phyloP scores from a whole-genome alignment of 768 basidiomycete species.

The Tulasnella sp. region DNA sequence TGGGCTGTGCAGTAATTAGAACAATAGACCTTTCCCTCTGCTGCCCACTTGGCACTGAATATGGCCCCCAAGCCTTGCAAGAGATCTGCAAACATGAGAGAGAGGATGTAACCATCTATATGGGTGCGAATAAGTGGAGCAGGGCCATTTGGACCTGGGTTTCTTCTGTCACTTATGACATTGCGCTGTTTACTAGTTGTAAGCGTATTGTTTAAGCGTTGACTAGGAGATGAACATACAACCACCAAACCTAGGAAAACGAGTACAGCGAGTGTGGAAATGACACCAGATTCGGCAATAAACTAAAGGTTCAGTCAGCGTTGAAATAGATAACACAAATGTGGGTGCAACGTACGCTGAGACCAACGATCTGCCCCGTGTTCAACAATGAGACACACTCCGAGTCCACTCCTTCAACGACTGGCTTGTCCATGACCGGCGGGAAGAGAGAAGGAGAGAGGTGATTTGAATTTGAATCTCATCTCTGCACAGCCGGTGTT shows the following conservation, averaged over 20 bases:
- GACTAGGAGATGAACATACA: not conserved
- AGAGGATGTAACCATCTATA: conserved; percentile 14
- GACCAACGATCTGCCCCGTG: conserved; percentile 12
- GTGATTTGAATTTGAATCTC: no score
- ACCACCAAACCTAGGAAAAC: conserved; percentile 7
- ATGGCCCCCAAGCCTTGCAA: conserved; percentile 12
- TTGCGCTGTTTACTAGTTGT: conserved; percentile 6
- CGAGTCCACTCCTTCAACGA: no score
- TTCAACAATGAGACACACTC: not conserved
- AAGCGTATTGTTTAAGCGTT: not conserved
- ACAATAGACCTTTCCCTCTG: conserved; percentile 9
- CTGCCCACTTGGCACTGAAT: conserved; percentile 9
- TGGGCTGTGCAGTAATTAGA: conserved; percentile 10
- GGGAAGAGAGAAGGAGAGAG: no score
- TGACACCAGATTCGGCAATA: conserved; percentile 10
- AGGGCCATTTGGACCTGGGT: conserved; percentile 2
- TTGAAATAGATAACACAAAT: not conserved
- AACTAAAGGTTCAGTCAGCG: conserved; percentile 4
- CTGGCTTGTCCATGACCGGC: no score
- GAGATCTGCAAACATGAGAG: conserved; percentile 14
- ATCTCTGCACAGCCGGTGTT: no score
- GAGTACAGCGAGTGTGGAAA: conserved; percentile 9
- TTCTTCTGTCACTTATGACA: conserved; percentile 1
- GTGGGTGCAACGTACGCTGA: not conserved
- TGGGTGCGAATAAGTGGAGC: conserved; percentile 13